Evolutionary conservation across 2,329 filamentous ascomycete genomes (phyloP), one percentile per base, ranked within the genome.

Genomic region (Cladophialophora immunda): DNA sequence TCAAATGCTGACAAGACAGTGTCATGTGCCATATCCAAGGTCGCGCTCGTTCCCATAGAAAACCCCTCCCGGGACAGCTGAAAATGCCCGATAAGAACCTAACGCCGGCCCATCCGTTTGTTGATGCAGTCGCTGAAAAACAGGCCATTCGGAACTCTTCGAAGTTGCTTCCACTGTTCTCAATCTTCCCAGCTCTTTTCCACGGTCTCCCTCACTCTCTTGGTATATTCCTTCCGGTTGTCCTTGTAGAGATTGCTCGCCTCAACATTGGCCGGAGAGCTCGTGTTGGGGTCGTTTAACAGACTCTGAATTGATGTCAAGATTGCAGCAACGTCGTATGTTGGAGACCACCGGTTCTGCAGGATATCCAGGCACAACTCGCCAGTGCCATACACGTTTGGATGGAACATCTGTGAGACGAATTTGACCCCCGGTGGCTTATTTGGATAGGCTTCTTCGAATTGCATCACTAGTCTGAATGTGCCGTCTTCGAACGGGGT

Each of bases 181-280:
- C 61, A 97, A 76, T 97, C 94, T 71, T 98, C 95, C 95, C 95
- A 99, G 83, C 94, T 98, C 87, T 97, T 98, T 85, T 99, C 95
- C 17, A 99, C 95, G 0, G 94, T 97, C 83, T 98, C 95, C 56
- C 93, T 86, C 52, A 99, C 95, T 19, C 94, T 86, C 84, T 99
- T 99, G 29, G 90, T 92, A 77, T 99, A 99, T 77, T 99, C 95
- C 78, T 94, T 93, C 70, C 94, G 88, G 80, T 98, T 98, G 77
- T 99, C 95, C 79, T 98, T 98, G 85, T 98, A 99, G 8, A 98
- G 85, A 78, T 98, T 99, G 62, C 93, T 97, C 1, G 95, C 95
- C 81, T 99, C 95, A 74, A 98, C 95, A 75, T 99, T 99, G 64
- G 95, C 95, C 0, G 95, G 95, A 1, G 93, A 97, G 66, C 93